phyloP scores from a whole-genome alignment of 192 early-diverging fungal species.

The Rhizophagus sp. region DNA sequence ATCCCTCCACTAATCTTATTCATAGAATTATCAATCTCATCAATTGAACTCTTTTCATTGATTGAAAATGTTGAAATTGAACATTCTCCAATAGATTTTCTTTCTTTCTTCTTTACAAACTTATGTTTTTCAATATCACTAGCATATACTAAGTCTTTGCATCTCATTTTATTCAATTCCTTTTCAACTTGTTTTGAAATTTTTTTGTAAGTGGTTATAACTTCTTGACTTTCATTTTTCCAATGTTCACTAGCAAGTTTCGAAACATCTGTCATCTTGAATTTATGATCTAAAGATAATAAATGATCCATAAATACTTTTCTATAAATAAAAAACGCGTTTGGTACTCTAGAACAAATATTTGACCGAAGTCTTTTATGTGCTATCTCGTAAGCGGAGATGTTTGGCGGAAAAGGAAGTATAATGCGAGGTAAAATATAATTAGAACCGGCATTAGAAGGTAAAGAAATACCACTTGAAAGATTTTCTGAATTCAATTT shows the following conservation, averaged over 20 bases:
- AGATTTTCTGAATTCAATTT: too few relatives aligned
- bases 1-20: too few relatives aligned
- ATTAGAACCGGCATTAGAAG: too few relatives aligned
- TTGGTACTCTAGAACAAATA: background rate
- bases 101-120: too few relatives aligned
- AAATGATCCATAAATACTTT: conserved; percentile 5
- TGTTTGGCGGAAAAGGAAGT: background rate
- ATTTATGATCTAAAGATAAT: background rate
- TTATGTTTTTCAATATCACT: too few relatives aligned
- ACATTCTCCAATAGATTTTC: too few relatives aligned
- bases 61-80: too few relatives aligned
- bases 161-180: background rate
- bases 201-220: background rate
- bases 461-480: too few relatives aligned
- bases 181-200: conserved; percentile 9
- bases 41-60: too few relatives aligned
- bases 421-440: background rate
- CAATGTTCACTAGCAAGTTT: background rate
- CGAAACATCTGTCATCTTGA: conserved; percentile 5
- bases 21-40: too few relatives aligned
- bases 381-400: background rate
- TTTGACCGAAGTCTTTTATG: conserved; percentile 7
- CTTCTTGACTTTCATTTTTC: background rate
- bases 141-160: too few relatives aligned
- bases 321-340: conserved; percentile 7